Base-by-base conservation (phyloP, 2,329 filamentous ascomycete species). In the Monilinia fructigena region DNA sequence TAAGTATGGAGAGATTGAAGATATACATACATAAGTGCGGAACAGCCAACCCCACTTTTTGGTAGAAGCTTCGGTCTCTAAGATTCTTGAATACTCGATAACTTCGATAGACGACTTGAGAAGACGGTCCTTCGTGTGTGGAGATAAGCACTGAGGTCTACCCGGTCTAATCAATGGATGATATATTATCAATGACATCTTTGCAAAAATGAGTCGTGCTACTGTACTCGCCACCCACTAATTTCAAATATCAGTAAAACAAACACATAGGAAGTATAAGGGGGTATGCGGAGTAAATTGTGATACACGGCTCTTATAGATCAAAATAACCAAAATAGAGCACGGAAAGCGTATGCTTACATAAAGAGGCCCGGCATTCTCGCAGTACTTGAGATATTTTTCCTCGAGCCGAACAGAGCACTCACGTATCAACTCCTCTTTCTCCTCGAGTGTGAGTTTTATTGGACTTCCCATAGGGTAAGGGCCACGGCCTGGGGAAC, bases 161-260 rank as follows among this genome's bases (percentile, higher is more conserved):
- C 71, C 70, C 53, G 74, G 71, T 54, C 71, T 68, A 5, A 70
- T 71, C 3, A 74, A 67, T n/a, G 77, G 77, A 11, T 77, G 71
- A 61, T 77, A 78, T 20, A 78, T 72, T 11, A 79, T 71, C 8
- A 80, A 68, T 18, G 68, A 74, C 76, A 79, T 76, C 64, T 80
- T 80, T 8, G 78, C 76, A 48, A 77, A 75, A 40, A 79, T 75
- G 4, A 80, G 71, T 10, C 77, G 75, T 5, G 76, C 74, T 16
- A 78, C 71, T 23, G 79, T 83, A 26, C 80, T 79, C 1, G 80
- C 79, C 12, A 83, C 79, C 82, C 82, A 85, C 63, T 65, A 18
- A 20, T 40, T 50, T 50, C 31, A 50, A 26, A 40, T 11, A 26
- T 61, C 45, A 61, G 58, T 61, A 50, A 60, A 50, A 23, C 31